phyloP scores from a whole-genome alignment of 495 filamentous ascomycete genomes.

The Cercophora sp. region DNA sequence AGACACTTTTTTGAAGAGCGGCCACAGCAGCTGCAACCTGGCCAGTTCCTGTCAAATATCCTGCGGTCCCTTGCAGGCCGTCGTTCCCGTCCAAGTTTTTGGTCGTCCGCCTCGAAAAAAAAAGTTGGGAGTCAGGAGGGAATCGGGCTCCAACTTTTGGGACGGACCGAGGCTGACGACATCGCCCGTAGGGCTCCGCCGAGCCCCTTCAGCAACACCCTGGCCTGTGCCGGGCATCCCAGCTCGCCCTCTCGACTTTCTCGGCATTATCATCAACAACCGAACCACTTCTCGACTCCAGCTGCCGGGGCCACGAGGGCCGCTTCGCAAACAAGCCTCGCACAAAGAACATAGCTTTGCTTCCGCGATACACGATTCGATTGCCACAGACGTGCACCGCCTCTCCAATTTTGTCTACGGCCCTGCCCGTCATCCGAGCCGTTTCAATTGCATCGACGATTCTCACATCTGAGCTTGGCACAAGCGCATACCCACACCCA shows the following conservation, averaged over 20 bases:
- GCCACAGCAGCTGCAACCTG: conserved; percentile 15
- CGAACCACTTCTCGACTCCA: too few species aligned
- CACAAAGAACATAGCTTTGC: not conserved
- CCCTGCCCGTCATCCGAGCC: too few species aligned
- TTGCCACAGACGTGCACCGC: too few species aligned
- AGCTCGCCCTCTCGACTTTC: conserved; percentile 6
- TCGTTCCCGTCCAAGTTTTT: not conserved
- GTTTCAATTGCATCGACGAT: conserved; percentile 5
- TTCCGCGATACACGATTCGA: not conserved
- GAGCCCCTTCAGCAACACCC: conserved; percentile 2
- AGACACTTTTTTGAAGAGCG: not conserved
- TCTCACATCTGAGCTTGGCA: conserved; percentile 9
- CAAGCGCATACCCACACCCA: conserved; percentile 16
- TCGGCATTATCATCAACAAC: conserved; percentile 19
- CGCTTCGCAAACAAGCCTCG: not conserved
- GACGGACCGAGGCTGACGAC: conserved; percentile 24
- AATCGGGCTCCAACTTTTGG: conserved; percentile 20
- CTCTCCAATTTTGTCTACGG: too few species aligned
- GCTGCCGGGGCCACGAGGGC: too few species aligned
- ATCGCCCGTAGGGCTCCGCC: conserved; percentile 9
- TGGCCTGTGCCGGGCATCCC: conserved; percentile 2
- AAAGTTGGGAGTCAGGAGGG: not conserved
- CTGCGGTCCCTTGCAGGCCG: not conserved
- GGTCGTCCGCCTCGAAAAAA: not conserved
- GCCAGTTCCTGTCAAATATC: conserved; percentile 8